Percentiles rank a stretch among this genome's conserved stretches.
phyloP scores from a whole-genome alignment of 805 yeast species.

The Candida krabiensis region DNA sequence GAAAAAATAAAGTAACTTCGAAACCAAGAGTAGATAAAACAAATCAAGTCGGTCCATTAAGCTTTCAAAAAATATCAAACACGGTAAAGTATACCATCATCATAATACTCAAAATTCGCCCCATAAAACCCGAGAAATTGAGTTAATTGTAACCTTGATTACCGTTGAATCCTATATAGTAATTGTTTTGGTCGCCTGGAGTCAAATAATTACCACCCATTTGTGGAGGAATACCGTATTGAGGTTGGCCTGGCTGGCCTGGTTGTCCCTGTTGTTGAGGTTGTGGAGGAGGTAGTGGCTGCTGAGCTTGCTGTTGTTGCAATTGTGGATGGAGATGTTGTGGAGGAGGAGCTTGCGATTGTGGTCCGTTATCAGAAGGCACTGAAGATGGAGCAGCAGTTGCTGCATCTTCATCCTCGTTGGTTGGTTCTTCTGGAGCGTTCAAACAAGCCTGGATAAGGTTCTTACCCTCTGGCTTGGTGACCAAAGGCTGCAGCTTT shows the following conservation, averaged over 20 bases:
- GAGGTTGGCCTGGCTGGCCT: constrained; percentile 24
- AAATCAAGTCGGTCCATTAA: no score
- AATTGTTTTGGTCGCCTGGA: constrained; percentile 27
- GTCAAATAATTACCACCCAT: constrained; percentile 27
- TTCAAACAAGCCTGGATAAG: constrained; percentile 94
- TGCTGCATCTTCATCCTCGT: constrained; percentile 53
- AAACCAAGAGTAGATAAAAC: no score
- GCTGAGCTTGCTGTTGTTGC: constrained; percentile 34
- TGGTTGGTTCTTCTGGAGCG: constrained; percentile 84
- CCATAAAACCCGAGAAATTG: not conserved
- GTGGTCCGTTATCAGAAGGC: constrained; percentile 19
- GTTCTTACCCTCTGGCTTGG: constrained; percentile 96
- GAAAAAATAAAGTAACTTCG: no score
- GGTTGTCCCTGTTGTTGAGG: constrained; percentile 22
- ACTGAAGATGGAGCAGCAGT: constrained; percentile 13
- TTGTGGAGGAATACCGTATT: constrained; percentile 27
- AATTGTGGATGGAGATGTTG: constrained; percentile 35
- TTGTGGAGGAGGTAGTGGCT: constrained; percentile 28
- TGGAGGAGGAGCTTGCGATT: constrained; percentile 20
- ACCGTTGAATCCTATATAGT: constrained; percentile 30
- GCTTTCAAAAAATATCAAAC: no score
- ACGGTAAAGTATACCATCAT: not conserved
- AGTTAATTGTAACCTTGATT: constrained; percentile 28
- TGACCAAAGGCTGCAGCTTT: constrained; percentile 94
- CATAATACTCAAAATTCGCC: not conserved